These are phyloP conservation scores for Gamarada debralockiae DNA, from an alignment of 495 filamentous ascomycete genomes.

Conservation along the genomic window DNA sequence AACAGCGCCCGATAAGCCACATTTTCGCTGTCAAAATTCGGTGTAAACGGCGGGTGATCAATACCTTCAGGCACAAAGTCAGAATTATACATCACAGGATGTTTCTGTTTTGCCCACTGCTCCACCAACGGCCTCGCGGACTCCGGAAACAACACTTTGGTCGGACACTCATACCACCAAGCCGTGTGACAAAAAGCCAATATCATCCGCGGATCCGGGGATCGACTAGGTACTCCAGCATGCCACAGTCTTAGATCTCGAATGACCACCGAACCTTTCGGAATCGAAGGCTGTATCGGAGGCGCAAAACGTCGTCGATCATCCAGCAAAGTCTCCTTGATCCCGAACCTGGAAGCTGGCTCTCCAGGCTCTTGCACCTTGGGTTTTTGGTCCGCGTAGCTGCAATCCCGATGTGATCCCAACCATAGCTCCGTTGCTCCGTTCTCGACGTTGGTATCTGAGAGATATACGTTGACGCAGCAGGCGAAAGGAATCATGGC, in stretches of 20 bases:
- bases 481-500: not conserved
- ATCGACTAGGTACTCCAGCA: constrained; percentile 54
- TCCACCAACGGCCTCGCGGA: too few relatives aligned
- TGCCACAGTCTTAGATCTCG: constrained; percentile 59
- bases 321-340: constrained; percentile 39
- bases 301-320: constrained; percentile 32
- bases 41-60: not conserved
- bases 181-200: constrained; percentile 47
- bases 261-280: constrained; percentile 49
- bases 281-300: constrained; percentile 45
- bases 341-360: constrained; percentile 30
- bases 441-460: not conserved
- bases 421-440: not conserved
- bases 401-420: not conserved
- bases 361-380: constrained; percentile 36
- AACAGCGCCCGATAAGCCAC: not conserved
- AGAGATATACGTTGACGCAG: not conserved
- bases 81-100: too few relatives aligned
- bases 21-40: not conserved
- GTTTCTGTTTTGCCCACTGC: too few relatives aligned
- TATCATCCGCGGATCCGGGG: constrained; percentile 47
- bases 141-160: too few relatives aligned
- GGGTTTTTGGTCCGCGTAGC: not conserved
- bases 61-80: too few relatives aligned
- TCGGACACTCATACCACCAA: constrained; percentile 30